phyloP scores from a whole-genome alignment of 306 rosid species.

The Betula pendula region DNA sequence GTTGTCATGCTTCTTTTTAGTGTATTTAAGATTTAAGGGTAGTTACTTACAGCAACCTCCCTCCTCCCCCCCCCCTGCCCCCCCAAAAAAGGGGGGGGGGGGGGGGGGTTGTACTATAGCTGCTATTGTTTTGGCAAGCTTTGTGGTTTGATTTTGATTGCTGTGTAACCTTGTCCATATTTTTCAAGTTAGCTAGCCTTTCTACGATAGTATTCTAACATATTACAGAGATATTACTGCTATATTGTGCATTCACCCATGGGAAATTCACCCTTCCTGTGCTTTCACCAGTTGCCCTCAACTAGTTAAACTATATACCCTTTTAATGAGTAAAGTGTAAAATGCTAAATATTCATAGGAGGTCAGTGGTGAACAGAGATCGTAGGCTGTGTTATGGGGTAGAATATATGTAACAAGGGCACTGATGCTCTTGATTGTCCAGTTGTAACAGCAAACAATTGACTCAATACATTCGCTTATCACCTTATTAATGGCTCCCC shows the following conservation, averaged over 20 bases:
- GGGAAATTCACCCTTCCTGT: neutral
- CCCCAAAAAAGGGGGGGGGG: no score
- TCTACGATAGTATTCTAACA: neutral
- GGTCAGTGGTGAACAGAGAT: neutral
- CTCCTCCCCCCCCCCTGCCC: neutral
- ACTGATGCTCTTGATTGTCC: constrained; percentile 14
- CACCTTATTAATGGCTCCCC: constrained; percentile 10
- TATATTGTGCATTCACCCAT: neutral
- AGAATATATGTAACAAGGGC: neutral
- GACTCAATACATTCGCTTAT: constrained; percentile 16
- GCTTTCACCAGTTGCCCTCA: neutral
- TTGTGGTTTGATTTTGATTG: neutral
- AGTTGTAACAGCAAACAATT: neutral
- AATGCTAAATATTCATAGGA: neutral
- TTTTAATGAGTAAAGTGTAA: neutral
- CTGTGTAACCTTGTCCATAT: neutral
- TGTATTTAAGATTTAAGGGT: neutral
- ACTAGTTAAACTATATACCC: no score
- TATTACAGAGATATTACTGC: neutral
- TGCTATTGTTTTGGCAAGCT: neutral
- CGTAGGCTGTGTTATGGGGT: neutral
- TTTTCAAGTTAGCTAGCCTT: neutral
- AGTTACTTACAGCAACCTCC: neutral
- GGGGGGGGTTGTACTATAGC: no score
- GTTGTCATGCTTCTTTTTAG: neutral